These are phyloP conservation scores for Phytophthora megakarya DNA, from an alignment of 352 stramenopile genomes.

Conservation along the genomic window DNA sequence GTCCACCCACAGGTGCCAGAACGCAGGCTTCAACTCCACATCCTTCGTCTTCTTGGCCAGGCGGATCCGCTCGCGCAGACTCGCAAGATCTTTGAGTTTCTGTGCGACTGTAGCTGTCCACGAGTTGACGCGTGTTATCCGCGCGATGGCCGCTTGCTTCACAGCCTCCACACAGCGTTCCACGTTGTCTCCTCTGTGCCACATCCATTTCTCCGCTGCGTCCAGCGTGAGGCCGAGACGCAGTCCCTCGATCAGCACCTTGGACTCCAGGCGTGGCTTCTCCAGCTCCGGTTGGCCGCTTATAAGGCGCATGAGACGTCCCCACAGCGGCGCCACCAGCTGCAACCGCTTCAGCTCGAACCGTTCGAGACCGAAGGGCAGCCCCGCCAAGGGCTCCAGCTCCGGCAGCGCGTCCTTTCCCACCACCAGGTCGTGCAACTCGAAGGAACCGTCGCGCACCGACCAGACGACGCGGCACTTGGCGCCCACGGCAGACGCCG, in stretches of 20 bases:
- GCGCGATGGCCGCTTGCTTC: slow-evolving; percentile 52
- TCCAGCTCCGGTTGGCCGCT: slow-evolving; percentile 17
- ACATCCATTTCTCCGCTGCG: slow-evolving; percentile 79
- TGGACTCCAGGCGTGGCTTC: slow-evolving; percentile 42
- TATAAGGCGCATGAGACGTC: slow-evolving; percentile 30
- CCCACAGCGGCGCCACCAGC: slow-evolving; percentile 60
- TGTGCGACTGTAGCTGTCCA: slow-evolving; percentile 65
- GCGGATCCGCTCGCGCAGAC: slow-evolving; percentile 37
- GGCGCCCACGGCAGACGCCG: slow-evolving; percentile 46
- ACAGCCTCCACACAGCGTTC: slow-evolving; percentile 58
- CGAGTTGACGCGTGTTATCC: slow-evolving; percentile 52
- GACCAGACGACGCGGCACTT: slow-evolving; percentile 72
- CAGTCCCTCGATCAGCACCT: slow-evolving; percentile 57
- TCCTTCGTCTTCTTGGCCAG: slow-evolving; percentile 37
- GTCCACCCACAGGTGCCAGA: slow-evolving; percentile 69
- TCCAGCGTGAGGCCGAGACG: slow-evolving; percentile 64
- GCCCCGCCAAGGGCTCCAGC: slow-evolving; percentile 58
- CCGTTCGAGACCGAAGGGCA: slow-evolving; percentile 71
- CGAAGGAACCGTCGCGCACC: slow-evolving; percentile 58
- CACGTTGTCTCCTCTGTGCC: slow-evolving; percentile 66
- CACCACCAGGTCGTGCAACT: slow-evolving; percentile 63
- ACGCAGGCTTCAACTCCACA: slow-evolving; percentile 36
- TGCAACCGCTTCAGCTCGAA: slow-evolving; percentile 59
- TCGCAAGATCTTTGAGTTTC: slow-evolving; percentile 67
- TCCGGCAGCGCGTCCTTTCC: slow-evolving; percentile 47